Evolutionary conservation across 148 eudicot genomes (phyloP), one percentile per base, ranked within the genome.

Genomic region (Rhododendron vialii): DNA sequence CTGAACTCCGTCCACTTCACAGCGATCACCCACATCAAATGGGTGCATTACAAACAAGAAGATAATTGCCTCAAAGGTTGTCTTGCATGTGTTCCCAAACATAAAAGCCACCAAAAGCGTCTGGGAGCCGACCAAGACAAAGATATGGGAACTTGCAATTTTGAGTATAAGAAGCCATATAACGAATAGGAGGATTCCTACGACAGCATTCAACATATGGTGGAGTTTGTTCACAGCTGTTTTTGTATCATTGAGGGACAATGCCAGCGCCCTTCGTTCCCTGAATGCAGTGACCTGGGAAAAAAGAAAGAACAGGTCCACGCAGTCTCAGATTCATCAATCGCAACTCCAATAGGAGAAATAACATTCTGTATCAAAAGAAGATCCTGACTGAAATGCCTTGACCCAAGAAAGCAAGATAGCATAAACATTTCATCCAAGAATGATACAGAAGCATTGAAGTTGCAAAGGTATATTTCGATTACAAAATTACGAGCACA

Each of bases 1-100:
- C 90, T 86, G 90, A 59, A 84, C 88, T 61, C 86, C 91, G 17
- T 90, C 90, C 50, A 90, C 79, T 84, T 90, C 91, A 86, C 89
- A 88, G 13, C 87, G 90, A 51, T 88, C 88, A 33, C 91, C 90
- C 8, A 88, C 90, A 69, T 88, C 88, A 69, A 74, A 88, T 24
- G 88, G 90, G 76, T 88, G 90, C 86, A 86, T 85, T 28, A 88
- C 86, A 38, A 88, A 88, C 48, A 88, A 78, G 73, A 87, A 89
- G 33, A 87, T 89, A 53, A 87, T 87, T 14, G 91, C 84, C 41
- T 89, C 87, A 69, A 89, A 89, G 28, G 57, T 85, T 45, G 84
- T 89, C 91, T 87, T 89, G 84, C 81, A 78, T 5, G 89, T 89
- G 86, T 89, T 85, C 41, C 91, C 91, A 35, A 89, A 89, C 55